Conservation (phyloP, 169 alveolate genomes). For the Plasmodium knowlesi region DNA sequence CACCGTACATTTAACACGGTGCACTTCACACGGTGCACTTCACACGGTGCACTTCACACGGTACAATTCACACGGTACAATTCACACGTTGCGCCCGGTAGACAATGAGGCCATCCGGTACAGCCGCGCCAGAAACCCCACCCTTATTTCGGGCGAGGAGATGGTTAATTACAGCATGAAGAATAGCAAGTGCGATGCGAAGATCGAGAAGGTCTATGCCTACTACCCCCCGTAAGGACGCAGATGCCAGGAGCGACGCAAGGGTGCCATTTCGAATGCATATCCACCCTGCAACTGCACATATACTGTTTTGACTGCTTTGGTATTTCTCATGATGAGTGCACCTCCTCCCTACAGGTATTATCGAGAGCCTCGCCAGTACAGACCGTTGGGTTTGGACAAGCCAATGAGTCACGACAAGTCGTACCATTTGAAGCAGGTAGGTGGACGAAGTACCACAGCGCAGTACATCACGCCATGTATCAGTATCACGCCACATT, state of each 20-base stretch:
- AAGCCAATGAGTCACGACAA: conserved; percentile 64
- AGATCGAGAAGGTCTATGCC: conserved; percentile 52
- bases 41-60: neutral
- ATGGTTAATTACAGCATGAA: conserved; percentile 20
- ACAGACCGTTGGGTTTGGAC: conserved; percentile 5
- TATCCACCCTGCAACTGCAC: too few relatives aligned
- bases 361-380: conserved; percentile 38
- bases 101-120: conserved; percentile 50
- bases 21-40: neutral
- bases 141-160: conserved; percentile 37
- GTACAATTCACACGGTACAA: neutral
- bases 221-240: conserved; percentile 58
- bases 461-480: neutral
- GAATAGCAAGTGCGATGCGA: conserved; percentile 50
- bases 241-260: neutral
- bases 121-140: neutral
- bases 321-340: too few relatives aligned
- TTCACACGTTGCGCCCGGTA: neutral
- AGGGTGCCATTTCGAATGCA: neutral
- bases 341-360: neutral
- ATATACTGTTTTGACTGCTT: too few relatives aligned
- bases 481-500: too few relatives aligned
- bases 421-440: conserved; percentile 38
- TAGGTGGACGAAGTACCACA: neutral
- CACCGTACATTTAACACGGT: neutral